Conservation (phyloP, 2,329 filamentous ascomycete species). For the Arthroderma sp. region DNA sequence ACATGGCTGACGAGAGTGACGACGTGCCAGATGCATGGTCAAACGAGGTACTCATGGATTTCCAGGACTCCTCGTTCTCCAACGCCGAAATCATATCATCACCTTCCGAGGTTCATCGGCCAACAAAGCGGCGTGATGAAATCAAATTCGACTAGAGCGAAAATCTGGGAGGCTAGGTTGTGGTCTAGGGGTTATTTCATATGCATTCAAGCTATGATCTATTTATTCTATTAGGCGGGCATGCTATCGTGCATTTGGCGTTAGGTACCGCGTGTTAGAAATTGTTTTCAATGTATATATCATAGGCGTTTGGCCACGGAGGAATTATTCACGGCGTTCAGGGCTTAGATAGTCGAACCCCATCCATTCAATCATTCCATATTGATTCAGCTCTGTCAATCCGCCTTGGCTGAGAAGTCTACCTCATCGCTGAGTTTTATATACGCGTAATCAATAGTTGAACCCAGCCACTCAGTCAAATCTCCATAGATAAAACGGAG, state of each 20-base stretch:
- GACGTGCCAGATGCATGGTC: constrained; percentile 2
- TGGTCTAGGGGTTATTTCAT: not conserved
- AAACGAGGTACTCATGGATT: constrained; percentile 1
- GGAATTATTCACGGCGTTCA: not conserved
- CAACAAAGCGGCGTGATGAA: not conserved
- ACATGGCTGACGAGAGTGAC: not conserved
- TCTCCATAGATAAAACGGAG: not conserved
- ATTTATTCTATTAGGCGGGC: not conserved
- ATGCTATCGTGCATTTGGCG: not conserved
- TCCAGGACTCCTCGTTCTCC: not conserved
- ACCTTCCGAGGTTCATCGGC: not conserved
- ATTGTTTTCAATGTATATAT: not conserved
- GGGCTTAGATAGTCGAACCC: not conserved
- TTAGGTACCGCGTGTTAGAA: not conserved
- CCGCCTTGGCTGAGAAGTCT: not conserved
- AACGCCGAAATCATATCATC: not conserved
- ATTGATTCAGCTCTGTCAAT: not conserved
- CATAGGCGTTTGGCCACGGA: not conserved
- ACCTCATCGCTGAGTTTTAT: not conserved
- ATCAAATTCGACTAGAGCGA: not conserved
- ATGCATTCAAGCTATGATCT: not conserved
- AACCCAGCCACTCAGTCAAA: not conserved
- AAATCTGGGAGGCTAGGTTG: not conserved
- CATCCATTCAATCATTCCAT: not conserved
- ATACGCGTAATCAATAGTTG: not conserved